phyloP scores from a whole-genome alignment of 1,139 yeast genomes.

The Suhomyces bokatorum region DNA sequence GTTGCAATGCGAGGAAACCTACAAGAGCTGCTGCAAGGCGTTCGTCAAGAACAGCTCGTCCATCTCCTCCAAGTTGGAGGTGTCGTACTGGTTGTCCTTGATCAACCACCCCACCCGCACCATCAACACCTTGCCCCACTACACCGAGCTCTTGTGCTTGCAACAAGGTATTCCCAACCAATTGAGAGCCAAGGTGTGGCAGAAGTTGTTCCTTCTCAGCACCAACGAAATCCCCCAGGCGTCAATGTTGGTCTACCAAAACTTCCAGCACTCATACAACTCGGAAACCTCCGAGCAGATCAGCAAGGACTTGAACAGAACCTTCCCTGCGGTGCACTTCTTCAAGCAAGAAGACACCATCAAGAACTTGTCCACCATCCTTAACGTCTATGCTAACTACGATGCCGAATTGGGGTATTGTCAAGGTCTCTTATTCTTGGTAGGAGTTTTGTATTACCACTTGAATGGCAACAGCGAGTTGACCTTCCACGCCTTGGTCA shows the following conservation, averaged over 20 bases:
- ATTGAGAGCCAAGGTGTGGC: slow-evolving; percentile 41
- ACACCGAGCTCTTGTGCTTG: slow-evolving; percentile 42
- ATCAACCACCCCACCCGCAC: slow-evolving; percentile 48
- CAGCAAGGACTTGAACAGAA: slow-evolving; percentile 60
- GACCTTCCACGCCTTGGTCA: slow-evolving; percentile 57
- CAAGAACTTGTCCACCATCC: slow-evolving; percentile 52
- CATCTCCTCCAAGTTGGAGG: slow-evolving; percentile 33
- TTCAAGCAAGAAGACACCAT: slow-evolving; percentile 50
- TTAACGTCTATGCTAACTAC: slow-evolving; percentile 67
- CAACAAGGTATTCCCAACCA: slow-evolving; percentile 45
- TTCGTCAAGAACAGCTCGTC: slow-evolving; percentile 19
- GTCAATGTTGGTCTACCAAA: slow-evolving; percentile 35
- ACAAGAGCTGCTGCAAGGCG: slow-evolving; percentile 25
- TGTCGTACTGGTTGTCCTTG: slow-evolving; percentile 48
- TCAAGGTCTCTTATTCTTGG: slow-evolving; percentile 67
- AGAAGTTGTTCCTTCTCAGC: slow-evolving; percentile 34
- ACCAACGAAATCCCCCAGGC: slow-evolving; percentile 37
- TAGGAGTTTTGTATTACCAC: slow-evolving; percentile 60
- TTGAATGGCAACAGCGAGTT: slow-evolving; percentile 45
- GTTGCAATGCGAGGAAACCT: slow-evolving; percentile 15
- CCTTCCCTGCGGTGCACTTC: slow-evolving; percentile 59
- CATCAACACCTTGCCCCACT: slow-evolving; percentile 48
- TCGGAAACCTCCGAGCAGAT: slow-evolving; percentile 52
- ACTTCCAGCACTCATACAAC: slow-evolving; percentile 48
- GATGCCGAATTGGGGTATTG: slow-evolving; percentile 73